Percentiles rank a stretch among this genome's conserved stretches.
phyloP scores from a whole-genome alignment of 495 filamentous ascomycete species.

The Bacidia gigantensis region DNA sequence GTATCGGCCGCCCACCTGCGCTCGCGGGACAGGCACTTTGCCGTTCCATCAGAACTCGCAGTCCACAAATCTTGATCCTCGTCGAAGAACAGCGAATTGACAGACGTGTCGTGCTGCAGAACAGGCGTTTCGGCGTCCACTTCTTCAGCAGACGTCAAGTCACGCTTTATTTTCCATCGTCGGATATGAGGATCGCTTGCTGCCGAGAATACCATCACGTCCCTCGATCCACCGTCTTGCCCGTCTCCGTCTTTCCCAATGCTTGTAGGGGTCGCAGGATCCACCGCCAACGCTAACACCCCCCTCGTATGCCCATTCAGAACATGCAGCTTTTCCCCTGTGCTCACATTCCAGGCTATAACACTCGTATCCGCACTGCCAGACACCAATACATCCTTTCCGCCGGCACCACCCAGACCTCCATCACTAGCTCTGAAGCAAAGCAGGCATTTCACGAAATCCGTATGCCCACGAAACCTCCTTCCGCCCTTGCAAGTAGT shows the following conservation, averaged over 20 bases:
- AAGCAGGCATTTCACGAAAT: constrained; percentile 76
- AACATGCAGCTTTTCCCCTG: constrained; percentile 52
- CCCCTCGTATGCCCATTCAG: constrained; percentile 70
- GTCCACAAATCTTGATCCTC: constrained; percentile 74
- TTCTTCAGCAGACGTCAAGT: constrained; percentile 21
- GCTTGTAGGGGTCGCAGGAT: constrained; percentile 36
- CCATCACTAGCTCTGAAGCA: constrained; percentile 19
- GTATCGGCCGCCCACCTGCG: constrained; percentile 57
- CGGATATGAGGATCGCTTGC: constrained; percentile 78
- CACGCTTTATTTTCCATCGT: constrained; percentile 44
- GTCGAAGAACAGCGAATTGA: constrained; percentile 60
- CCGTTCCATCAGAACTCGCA: constrained; percentile 72
- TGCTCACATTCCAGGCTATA: constrained; percentile 62
- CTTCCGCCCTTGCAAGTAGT: constrained; percentile 34
- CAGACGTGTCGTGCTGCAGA: constrained; percentile 74
- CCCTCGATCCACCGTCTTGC: constrained; percentile 14
- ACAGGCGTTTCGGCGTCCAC: constrained; percentile 45
- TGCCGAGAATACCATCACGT: constrained; percentile 54
- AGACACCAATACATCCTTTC: constrained; percentile 53
- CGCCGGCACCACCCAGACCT: too few species aligned
- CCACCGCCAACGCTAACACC: constrained; percentile 59
- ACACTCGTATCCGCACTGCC: constrained; percentile 80
- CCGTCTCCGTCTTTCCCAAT: too few species aligned
- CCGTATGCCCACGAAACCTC: constrained; percentile 61
- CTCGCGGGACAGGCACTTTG: constrained; percentile 55